phyloP scores from a whole-genome alignment of 805 yeast species.

The Debaryomyces prosopidis region DNA sequence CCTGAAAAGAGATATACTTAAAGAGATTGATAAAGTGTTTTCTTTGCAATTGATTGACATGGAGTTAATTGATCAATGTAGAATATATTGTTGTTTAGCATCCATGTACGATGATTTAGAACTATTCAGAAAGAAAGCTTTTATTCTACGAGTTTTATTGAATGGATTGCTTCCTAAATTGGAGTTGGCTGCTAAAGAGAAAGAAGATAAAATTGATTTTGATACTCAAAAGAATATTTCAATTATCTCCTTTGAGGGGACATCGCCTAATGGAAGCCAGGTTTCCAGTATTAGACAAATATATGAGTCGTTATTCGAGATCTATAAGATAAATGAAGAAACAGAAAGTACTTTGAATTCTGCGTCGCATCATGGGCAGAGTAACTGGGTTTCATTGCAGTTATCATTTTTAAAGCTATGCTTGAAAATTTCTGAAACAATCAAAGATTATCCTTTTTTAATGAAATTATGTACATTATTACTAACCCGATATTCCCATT shows the following conservation, averaged over 20 bases:
- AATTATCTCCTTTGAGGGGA: slow-evolving; percentile 3
- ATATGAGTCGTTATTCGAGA: slow-evolving; percentile 48
- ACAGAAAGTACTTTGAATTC: slow-evolving; percentile 25
- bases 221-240: slow-evolving; percentile 4
- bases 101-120: slow-evolving; percentile 61
- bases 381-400: slow-evolving; percentile 57
- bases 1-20: slow-evolving; percentile 41
- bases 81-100: slow-evolving; percentile 67
- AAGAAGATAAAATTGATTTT: slow-evolving; percentile 3
- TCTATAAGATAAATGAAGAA: slow-evolving; percentile 53
- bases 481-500: slow-evolving; percentile 54
- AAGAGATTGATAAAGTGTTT: slow-evolving; percentile 35
- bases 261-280: slow-evolving; percentile 6
- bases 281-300: slow-evolving; percentile 33
- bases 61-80: slow-evolving; percentile 53
- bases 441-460: slow-evolving; percentile 43
- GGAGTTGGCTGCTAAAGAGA: slow-evolving; percentile 8
- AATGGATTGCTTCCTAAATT: slow-evolving; percentile 48
- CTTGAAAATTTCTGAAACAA: slow-evolving; percentile 51
- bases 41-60: slow-evolving; percentile 35
- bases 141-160: slow-evolving; percentile 66
- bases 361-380: slow-evolving; percentile 20
- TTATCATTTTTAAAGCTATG: slow-evolving; percentile 54
- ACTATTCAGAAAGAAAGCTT: slow-evolving; percentile 64
- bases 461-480: slow-evolving; percentile 51